These are phyloP conservation scores for Elsinoe necatrix DNA, from an alignment of 2,329 filamentous ascomycete species.

Conservation along the genomic window DNA sequence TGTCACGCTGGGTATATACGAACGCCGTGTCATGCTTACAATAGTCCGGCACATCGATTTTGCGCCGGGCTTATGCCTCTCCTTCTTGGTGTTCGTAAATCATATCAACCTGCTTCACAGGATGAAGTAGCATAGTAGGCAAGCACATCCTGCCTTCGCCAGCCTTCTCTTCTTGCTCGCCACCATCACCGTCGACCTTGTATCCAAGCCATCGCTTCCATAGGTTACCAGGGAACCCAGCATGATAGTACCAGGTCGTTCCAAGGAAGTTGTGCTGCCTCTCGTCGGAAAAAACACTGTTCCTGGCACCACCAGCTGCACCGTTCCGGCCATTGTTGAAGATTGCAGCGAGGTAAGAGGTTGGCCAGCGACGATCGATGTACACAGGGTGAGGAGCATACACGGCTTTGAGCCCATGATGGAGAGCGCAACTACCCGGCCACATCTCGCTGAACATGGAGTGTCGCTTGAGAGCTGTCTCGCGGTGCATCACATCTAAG, in stretches of 20 bases:
- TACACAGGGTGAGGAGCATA: conserved; percentile 53
- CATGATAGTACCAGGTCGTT: conserved; percentile 47
- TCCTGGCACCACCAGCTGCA: conserved; percentile 41
- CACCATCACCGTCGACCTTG: conserved; percentile 44
- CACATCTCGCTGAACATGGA: conserved; percentile 78
- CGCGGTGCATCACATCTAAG: conserved; percentile 64
- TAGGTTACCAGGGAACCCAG: conserved; percentile 44
- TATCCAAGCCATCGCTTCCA: conserved; percentile 50
- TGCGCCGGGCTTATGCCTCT: not conserved
- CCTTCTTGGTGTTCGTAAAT: conserved; percentile 34
- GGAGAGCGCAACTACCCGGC: conserved; percentile 59
- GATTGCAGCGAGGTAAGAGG: conserved; percentile 45
- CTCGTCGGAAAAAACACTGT: conserved; percentile 43
- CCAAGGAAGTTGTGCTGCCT: conserved; percentile 47
- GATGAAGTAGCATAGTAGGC: conserved; percentile 41
- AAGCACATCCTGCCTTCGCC: conserved; percentile 44
- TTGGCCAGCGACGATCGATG: conserved; percentile 49
- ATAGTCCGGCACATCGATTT: not conserved
- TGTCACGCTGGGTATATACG: not conserved
- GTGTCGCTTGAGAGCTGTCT: conserved; percentile 59
- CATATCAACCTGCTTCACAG: conserved; percentile 44
- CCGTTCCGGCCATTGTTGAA: conserved; percentile 50
- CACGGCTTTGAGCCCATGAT: conserved; percentile 69
- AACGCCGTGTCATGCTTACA: not conserved
- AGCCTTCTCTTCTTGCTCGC: conserved; percentile 36